phyloP scores from a whole-genome alignment of 2,329 filamentous ascomycete species.

The Phialophora chinensis region DNA sequence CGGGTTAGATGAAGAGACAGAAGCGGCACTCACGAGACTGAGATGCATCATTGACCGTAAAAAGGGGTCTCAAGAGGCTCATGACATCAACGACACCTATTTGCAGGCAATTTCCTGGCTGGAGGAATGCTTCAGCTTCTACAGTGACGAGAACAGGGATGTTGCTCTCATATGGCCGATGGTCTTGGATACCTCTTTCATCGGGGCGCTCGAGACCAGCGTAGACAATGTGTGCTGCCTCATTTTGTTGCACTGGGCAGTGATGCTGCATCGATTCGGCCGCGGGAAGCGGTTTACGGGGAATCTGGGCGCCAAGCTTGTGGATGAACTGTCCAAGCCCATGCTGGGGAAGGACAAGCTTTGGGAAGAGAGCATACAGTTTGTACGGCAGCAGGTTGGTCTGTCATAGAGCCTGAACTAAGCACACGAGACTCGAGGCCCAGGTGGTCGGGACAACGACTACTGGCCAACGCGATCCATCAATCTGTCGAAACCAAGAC shows the following conservation, averaged over 20 bases:
- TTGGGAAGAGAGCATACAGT: constrained; percentile 1
- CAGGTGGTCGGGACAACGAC: too few species aligned
- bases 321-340: neutral
- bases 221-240: neutral
- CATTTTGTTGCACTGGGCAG: constrained; percentile 8
- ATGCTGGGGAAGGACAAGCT: neutral
- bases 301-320: constrained; percentile 1
- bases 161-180: constrained; percentile 3
- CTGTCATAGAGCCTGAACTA: neutral
- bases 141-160: constrained; percentile 3
- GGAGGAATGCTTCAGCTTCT: constrained; percentile 5
- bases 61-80: neutral
- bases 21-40: neutral
- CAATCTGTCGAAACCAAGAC: neutral
- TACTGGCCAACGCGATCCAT: neutral
- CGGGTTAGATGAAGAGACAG: neutral
- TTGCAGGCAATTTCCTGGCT: neutral
- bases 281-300: neutral
- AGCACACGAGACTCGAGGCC: neutral
- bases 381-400: constrained; percentile 7
- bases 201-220: neutral
- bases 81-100: neutral
- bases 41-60: neutral
- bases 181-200: neutral
- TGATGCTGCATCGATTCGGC: constrained; percentile 6